A percentile compares a stretch with the other conserved stretches of the same genome.
Conservation (phyloP, 805 yeast species). For the Starmerella roubikii region DNA sequence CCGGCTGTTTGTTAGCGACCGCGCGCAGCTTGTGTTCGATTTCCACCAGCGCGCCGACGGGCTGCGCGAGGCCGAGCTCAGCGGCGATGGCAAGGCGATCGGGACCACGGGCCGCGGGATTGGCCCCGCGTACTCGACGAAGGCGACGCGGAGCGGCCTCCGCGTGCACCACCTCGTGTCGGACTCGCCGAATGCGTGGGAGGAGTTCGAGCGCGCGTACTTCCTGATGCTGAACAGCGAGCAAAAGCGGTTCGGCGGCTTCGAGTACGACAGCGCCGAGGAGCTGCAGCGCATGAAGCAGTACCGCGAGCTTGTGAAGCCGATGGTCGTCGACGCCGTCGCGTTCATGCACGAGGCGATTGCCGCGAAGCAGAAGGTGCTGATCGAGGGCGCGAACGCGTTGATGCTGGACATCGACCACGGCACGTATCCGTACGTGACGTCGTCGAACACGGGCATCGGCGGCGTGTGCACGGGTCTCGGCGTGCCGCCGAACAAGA, state of each 20-base stretch:
- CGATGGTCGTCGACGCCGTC: slow-evolving; percentile 89
- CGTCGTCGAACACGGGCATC: slow-evolving; percentile 89
- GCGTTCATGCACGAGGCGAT: slow-evolving; percentile 64
- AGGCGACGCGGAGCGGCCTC: slow-evolving; percentile 91
- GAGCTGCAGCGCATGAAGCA: slow-evolving; percentile 68
- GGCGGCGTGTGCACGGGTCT: slow-evolving; percentile 97
- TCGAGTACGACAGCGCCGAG: slow-evolving; percentile 64
- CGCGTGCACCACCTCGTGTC: slow-evolving; percentile 92
- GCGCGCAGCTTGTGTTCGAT: slow-evolving; percentile 94
- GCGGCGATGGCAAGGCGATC: slow-evolving; percentile 65
- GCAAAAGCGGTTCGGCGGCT: slow-evolving; percentile 76
- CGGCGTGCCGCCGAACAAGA: slow-evolving; percentile 83
- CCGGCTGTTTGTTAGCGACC: slow-evolving; percentile 74
- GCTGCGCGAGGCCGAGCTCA: slow-evolving; percentile 82
- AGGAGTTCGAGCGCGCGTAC: slow-evolving; percentile 67
- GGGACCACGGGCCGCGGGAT: slow-evolving; percentile 99
- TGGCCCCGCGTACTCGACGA: slow-evolving; percentile 95
- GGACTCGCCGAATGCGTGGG: slow-evolving; percentile 86
- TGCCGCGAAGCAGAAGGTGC: slow-evolving; percentile 62
- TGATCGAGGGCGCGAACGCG: slow-evolving; percentile 97
- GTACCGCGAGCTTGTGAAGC: slow-evolving; percentile 60
- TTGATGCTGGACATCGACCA: slow-evolving; percentile 93
- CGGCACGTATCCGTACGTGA: slow-evolving; percentile 96
- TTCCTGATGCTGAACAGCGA: slow-evolving; percentile 67
- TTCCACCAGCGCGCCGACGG: slow-evolving; percentile 97